phyloP scores from a whole-genome alignment of 73 alveolate species.

The Paramecium bursaria region DNA sequence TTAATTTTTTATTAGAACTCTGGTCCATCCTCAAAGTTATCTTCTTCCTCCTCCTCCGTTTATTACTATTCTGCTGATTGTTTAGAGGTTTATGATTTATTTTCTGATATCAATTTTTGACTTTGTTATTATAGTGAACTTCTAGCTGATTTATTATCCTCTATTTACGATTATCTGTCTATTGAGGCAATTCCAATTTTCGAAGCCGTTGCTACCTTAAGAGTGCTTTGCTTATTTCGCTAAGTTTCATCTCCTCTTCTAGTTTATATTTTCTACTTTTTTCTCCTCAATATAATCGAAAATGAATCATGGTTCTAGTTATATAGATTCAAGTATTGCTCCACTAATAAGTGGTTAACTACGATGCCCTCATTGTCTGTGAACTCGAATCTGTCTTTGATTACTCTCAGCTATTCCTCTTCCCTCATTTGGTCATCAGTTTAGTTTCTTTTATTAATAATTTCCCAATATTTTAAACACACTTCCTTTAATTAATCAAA shows the following conservation, averaged over 20 bases:
- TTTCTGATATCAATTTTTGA: too few relatives aligned
- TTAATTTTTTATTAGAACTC: conserved; percentile 12
- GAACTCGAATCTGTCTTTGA: conserved; percentile 10
- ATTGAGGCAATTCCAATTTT: too few relatives aligned
- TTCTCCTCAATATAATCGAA: too few relatives aligned
- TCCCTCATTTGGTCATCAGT: too few relatives aligned
- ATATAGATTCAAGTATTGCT: conserved; percentile 12
- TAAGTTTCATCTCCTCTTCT: too few relatives aligned
- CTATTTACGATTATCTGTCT: conserved; percentile 13
- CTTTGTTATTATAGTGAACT: background rate
- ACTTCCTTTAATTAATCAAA: conserved; percentile 15
- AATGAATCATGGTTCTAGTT: too few relatives aligned
- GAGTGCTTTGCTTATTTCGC: too few relatives aligned
- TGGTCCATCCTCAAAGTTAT: conserved; percentile 32
- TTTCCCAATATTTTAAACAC: conserved; percentile 18
- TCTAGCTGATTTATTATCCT: background rate
- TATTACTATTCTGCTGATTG: conserved; percentile 22
- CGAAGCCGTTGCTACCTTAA: too few relatives aligned
- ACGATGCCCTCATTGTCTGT: conserved; percentile 30
- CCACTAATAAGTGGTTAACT: background rate
- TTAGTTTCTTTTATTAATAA: background rate
- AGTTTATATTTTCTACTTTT: too few relatives aligned
- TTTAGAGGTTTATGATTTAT: too few relatives aligned
- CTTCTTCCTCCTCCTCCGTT: conserved; percentile 55
- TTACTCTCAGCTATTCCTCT: too few relatives aligned